phyloP scores from a whole-genome alignment of 768 basidiomycete genomes.

The Phaeotremella fagi region DNA sequence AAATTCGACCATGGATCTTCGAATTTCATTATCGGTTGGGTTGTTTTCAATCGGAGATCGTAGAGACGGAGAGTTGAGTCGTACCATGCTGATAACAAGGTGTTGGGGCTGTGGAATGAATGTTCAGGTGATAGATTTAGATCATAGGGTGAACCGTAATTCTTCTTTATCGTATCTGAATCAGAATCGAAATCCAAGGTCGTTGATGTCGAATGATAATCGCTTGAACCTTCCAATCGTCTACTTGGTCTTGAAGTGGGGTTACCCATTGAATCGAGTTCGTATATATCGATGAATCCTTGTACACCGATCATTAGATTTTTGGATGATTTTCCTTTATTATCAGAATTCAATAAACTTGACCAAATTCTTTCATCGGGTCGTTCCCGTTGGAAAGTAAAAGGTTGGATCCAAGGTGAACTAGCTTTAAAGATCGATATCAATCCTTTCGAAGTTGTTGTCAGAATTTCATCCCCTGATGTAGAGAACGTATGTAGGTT shows the following conservation, averaged over 20 bases:
- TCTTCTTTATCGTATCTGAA: no score
- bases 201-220: no score
- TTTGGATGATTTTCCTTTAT: conserved; percentile 2
- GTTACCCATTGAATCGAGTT: conserved; percentile 4
- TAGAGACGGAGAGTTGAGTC: conserved; percentile 40
- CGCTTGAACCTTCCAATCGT: conserved; percentile 23
- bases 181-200: no score
- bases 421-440: conserved; percentile 15
- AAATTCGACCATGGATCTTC: conserved; percentile 39
- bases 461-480: conserved; percentile 15
- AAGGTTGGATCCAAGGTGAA: conserved; percentile 25
- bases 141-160: conserved; percentile 32
- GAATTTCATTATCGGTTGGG: conserved; percentile 10
- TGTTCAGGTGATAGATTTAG: conserved; percentile 18
- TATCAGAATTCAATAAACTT: conserved; percentile 6
- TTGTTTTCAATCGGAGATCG: conserved; percentile 26
- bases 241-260: neutral
- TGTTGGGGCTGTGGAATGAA: conserved; percentile 25
- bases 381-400: conserved; percentile 6
- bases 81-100: conserved; percentile 39
- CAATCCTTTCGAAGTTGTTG: conserved; percentile 17
- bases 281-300: conserved; percentile 17
- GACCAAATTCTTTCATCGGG: conserved; percentile 28
- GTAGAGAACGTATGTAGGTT: conserved; percentile 12
- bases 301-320: conserved; percentile 24